Conservation (phyloP, 2,329 filamentous ascomycete genomes). For the Trichoderma lentiforme region DNA sequence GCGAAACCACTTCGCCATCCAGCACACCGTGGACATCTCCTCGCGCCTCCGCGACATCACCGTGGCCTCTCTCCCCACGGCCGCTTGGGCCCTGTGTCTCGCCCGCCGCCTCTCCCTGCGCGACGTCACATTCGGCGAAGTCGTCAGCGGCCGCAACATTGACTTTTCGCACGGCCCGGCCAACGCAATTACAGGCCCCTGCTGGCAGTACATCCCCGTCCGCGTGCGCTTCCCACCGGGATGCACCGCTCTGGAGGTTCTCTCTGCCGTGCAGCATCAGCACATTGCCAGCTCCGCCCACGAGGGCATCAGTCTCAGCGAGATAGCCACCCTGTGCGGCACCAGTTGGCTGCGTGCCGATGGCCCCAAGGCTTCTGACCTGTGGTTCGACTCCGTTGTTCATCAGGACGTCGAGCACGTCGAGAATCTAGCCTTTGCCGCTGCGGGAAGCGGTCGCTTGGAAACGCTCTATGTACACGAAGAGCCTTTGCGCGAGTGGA, state of each 20-base stretch:
- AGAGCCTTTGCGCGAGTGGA: slow-evolving; percentile 55
- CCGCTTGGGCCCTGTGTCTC: slow-evolving; percentile 62
- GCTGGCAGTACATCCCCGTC: slow-evolving; percentile 65
- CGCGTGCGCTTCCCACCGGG: slow-evolving; percentile 51
- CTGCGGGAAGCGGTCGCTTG: slow-evolving; percentile 33
- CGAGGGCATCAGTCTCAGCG: slow-evolving; percentile 52
- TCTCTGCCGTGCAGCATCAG: slow-evolving; percentile 54
- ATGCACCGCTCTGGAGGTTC: slow-evolving; percentile 50
- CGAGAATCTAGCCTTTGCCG: slow-evolving; percentile 47
- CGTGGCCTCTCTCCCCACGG: slow-evolving; percentile 62
- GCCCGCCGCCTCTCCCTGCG: slow-evolving; percentile 49
- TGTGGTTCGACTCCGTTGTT: slow-evolving; percentile 55
- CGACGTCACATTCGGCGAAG: slow-evolving; percentile 64
- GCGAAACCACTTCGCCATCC: slow-evolving; percentile 40
- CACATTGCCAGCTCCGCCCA: slow-evolving; percentile 54
- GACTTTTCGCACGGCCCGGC: slow-evolving; percentile 46
- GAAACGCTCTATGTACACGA: slow-evolving; percentile 59
- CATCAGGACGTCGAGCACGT: slow-evolving; percentile 61
- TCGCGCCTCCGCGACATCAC: slow-evolving; percentile 54
- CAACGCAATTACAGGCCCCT: slow-evolving; percentile 60
- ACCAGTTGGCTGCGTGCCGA: slow-evolving; percentile 38
- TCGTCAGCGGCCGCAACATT: slow-evolving; percentile 62
- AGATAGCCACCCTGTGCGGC: slow-evolving; percentile 47
- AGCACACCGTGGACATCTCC: slow-evolving; percentile 44
- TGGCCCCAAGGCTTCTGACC: slow-evolving; percentile 22